Conservation (phyloP, 345 rosid species). For the Hevea brasiliensis region DNA sequence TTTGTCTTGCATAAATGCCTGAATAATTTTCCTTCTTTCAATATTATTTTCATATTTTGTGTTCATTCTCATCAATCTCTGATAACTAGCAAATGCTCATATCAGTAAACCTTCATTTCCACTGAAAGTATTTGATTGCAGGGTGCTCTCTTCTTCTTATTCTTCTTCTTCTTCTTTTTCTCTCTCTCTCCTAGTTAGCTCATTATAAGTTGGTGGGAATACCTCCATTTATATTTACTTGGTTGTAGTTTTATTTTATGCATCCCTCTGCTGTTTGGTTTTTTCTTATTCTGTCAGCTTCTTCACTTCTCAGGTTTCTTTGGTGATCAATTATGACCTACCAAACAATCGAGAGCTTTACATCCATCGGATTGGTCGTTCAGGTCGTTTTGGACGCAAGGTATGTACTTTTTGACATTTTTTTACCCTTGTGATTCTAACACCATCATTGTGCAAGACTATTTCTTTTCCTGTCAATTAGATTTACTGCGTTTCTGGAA, state of each 20-base stretch:
- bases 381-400: conserved; percentile 99
- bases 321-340: conserved; percentile 94
- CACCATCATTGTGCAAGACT: not conserved
- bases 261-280: not conserved
- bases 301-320: conserved; percentile 61
- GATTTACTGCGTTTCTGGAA: too few species aligned
- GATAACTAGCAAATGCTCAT: not conserved
- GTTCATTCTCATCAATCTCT: not conserved
- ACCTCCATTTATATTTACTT: not conserved
- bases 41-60: not conserved
- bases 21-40: not conserved
- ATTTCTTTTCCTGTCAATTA: not conserved
- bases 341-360: conserved; percentile 98
- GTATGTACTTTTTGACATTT: conserved; percentile 29
- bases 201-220: not conserved
- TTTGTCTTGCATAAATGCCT: not conserved
- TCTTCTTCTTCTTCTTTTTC: too few species aligned
- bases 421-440: not conserved
- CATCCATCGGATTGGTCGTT: conserved; percentile 95
- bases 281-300: not conserved
- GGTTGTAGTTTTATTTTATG: not conserved
- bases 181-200: too few species aligned
- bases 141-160: too few species aligned
- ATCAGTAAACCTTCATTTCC: not conserved
- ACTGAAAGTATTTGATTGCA: not conserved